Evolutionary conservation across 1,284 basidiomycete genomes (phyloP), one percentile per base, ranked within the genome.

Genomic region (Ceratobasidium sp.): DNA sequence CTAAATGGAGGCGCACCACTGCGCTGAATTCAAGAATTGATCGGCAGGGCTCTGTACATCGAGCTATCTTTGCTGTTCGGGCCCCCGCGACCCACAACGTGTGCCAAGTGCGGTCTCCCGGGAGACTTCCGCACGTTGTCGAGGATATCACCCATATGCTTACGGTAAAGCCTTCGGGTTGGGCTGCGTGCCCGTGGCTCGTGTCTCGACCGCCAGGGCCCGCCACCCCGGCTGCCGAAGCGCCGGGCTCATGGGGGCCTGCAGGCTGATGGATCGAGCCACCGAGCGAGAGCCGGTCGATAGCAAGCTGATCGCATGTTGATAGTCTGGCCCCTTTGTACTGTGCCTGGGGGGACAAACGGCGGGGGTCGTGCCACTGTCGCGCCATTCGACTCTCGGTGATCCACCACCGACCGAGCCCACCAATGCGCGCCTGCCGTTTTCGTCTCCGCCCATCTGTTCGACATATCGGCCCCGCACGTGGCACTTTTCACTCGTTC

Each of bases 391-490:
- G 36, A n/a, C n/a, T 18, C 57, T 58, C 57, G 57, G 57, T 36
- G 26, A 36, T 41, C 21, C 21, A 32, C 9, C 36, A 41, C n/a
- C 32, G 57, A 8, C 57, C 57, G 57, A 58, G 57, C 32, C 18
- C 21, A 53, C 23, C 32, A 14, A 30, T 58, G 57, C 57, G 57
- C 57, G 57, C 57, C 57, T 28, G 57, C 57, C 57, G 34, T n/a
- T 21, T 34, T 34, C 2, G 34, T 34, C 8, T 3, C 4, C 9
- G 36, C 57, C 34, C 32, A 58, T 58, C 32, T 8, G 21, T 36
- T 26, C 8, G 34, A 23, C 18, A 23, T n/a, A 58, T 39, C 57
- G 32, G 39, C 21, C 14, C 57, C 10, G 18, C 57, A 41, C 23
- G 36, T 36, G 57, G 32, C 23, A 12, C 34, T 58, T 58, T 58